Evolutionary conservation across 139 green algal species (phyloP), one percentile per base, ranked within the genome.

Genomic region (Helicosporidium sp.): DNA sequence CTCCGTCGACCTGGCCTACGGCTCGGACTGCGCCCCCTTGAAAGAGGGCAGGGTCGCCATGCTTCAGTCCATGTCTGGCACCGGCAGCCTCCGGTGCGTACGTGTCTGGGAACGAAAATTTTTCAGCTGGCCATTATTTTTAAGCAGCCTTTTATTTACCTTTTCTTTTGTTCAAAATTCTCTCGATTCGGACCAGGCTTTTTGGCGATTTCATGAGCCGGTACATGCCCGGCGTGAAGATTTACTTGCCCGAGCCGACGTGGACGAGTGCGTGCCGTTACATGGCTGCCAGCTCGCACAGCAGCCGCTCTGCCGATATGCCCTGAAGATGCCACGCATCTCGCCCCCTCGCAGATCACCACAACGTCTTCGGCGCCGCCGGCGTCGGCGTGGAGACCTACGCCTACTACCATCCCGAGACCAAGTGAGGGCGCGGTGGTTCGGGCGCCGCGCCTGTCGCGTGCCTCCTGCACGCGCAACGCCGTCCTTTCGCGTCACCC

Each of bases 11-110:
- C 73, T 97, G 41, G 70, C 94, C 50, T 69, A 94, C 43, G 88
- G 87, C 0, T 58, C 49, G 2, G 64, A 62, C 43, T 65, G 68
- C 56, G 56, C 79, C 5, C 78, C 75, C 8, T 60, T 92, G 26
- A 69, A 76, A 42, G 76, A 92, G 74, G 62, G 57, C 31, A 37
- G 31, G n/a, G 58, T 87, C 8, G 74, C 75, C 1, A 76, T 64
- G 16, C 45, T 94, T 25, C 85, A 96, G 69, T 76, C 73, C 5
- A 72, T 98, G 28, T 94, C 80, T 29, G 89, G 89, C 39, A 98
- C 89, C 2, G 89, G 89, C 24, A 82, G 71, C 23, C 73, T 97
- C 46, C 72, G 84, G n/a, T 65, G 96, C 13, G 85, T 70, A n/a
- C n/a, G n/a, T n/a, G n/a, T n/a, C n/a, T n/a, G n/a, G n/a, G n/a